Conservation (phyloP, 257 asterid species). For the Salvia splendens region DNA sequence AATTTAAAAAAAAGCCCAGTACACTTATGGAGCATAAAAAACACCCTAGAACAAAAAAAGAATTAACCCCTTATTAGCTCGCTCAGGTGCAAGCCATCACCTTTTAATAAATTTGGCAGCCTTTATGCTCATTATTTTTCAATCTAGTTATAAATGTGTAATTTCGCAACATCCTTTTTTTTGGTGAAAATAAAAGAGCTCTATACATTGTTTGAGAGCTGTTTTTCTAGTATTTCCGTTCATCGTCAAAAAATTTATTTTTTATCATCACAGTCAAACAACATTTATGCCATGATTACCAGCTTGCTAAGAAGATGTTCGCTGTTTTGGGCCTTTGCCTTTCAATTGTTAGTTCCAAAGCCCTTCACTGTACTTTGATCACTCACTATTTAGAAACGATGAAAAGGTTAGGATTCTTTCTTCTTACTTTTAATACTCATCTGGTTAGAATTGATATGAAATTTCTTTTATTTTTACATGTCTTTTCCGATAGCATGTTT, state of each 20-base stretch:
- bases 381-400: constrained; percentile 86
- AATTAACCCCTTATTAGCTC: too few species aligned
- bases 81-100: constrained; percentile 89
- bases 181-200: too few species aligned
- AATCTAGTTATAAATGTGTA: too few species aligned
- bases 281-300: constrained; percentile 68
- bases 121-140: too few species aligned
- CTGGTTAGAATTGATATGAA: not conserved
- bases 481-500: not conserved
- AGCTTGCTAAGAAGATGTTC: constrained; percentile 90
- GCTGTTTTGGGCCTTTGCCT: constrained; percentile 70
- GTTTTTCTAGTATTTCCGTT: constrained; percentile 81
- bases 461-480: not conserved
- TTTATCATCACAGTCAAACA: constrained; percentile 82
- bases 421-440: constrained; percentile 13
- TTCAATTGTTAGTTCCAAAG: constrained; percentile 86
- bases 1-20: too few species aligned
- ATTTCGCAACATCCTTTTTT: too few species aligned
- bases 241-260: constrained; percentile 66
- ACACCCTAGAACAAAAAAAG: too few species aligned
- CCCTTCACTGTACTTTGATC: constrained; percentile 96
- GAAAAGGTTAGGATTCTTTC: constrained; percentile 67
- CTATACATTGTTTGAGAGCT: constrained; percentile 71
- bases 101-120: constrained; percentile 90
- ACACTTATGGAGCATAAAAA: too few species aligned